These are phyloP conservation scores for Arthroderma sp. DNA, from an alignment of 2,329 filamentous ascomycete species.

Conservation along the genomic window DNA sequence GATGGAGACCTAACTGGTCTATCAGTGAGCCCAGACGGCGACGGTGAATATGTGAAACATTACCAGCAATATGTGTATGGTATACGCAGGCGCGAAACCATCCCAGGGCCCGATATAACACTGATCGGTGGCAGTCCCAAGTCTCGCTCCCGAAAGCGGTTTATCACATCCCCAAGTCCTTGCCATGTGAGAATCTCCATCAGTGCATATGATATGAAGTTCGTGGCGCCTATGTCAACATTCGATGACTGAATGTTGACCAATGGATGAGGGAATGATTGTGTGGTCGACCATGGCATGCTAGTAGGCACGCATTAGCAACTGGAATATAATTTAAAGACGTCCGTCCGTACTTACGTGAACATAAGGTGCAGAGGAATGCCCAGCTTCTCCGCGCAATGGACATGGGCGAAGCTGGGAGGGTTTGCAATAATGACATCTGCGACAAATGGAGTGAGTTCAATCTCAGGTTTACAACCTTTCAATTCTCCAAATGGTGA, in stretches of 20 bases:
- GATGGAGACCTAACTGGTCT: slow-evolving; percentile 48
- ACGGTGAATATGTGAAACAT: slow-evolving; percentile 1
- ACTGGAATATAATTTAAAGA: neutral
- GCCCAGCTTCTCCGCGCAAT: slow-evolving; percentile 66
- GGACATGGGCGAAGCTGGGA: slow-evolving; percentile 63
- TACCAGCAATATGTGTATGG: slow-evolving; percentile 86
- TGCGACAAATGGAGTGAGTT: slow-evolving; percentile 61
- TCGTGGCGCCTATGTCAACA: slow-evolving; percentile 63
- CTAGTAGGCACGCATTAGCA: slow-evolving; percentile 27
- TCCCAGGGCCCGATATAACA: slow-evolving; percentile 68
- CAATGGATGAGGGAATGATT: slow-evolving; percentile 73
- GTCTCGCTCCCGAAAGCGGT: slow-evolving; percentile 64
- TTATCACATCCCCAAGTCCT: slow-evolving; percentile 80
- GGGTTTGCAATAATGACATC: slow-evolving; percentile 83
- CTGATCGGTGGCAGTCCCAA: slow-evolving; percentile 67
- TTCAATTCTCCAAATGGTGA: slow-evolving; percentile 30
- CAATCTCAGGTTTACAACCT: slow-evolving; percentile 31
- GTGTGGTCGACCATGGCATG: slow-evolving; percentile 84
- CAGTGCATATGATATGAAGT: slow-evolving; percentile 70
- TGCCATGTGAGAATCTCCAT: slow-evolving; percentile 93
- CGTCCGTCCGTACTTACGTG: slow-evolving; percentile 44
- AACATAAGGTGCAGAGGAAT: slow-evolving; percentile 80
- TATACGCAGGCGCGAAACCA: slow-evolving; percentile 61
- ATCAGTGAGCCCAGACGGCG: neutral
- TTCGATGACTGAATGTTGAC: slow-evolving; percentile 69